Evolutionary conservation across 768 basidiomycete species (phyloP), one percentile per base, ranked within the genome.

Genomic region (Thelephora ganbajun): DNA sequence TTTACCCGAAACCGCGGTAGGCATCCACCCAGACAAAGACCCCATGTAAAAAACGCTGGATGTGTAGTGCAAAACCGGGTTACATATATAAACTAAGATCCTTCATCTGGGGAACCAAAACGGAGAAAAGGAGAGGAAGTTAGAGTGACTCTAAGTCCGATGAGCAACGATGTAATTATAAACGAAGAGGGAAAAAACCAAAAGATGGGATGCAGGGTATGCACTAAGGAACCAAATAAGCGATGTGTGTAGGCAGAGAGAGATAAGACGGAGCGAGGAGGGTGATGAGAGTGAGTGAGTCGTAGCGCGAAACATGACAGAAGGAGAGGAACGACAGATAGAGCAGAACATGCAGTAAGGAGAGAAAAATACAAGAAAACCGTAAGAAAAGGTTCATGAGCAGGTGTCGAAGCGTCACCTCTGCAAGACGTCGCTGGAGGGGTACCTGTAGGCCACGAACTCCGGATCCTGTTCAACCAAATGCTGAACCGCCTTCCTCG

Each of bases 381-480:
- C 53, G 75, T 54, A 71, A 75, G 48, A 83, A 56, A 36, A 84
- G 67, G 58, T 80, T 79, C 52, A 83, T 56, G 35, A 72, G 76
- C 54, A 30, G 9, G 26, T 4, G 26, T 30, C 26, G 26, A 30
- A 30, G 5, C 26, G 26, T 30, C 26, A 30, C 9, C 26, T 30
- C 26, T 30, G 26, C 9, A 30, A 30, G 26, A 30, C 26, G 26
- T 83, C 80, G 52, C 70, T 75, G 12, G 86, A 88, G 6, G 88
- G 88, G 61, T 91, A 91, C 35, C 87, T 77, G 60, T 90, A 89
- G 3, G 87, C 84, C 50, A 90, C 79, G 57, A 91, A 90, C 14
- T 89, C 83, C 2, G 75, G 63, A 59, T 88, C 86, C 62, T 85
- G 88, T n/a, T 80, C 72, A n/a, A 91, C 84, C 18, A 86, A 70